phyloP scores from a whole-genome alignment of 2,329 filamentous ascomycete genomes.

The Venturia pyrina region DNA sequence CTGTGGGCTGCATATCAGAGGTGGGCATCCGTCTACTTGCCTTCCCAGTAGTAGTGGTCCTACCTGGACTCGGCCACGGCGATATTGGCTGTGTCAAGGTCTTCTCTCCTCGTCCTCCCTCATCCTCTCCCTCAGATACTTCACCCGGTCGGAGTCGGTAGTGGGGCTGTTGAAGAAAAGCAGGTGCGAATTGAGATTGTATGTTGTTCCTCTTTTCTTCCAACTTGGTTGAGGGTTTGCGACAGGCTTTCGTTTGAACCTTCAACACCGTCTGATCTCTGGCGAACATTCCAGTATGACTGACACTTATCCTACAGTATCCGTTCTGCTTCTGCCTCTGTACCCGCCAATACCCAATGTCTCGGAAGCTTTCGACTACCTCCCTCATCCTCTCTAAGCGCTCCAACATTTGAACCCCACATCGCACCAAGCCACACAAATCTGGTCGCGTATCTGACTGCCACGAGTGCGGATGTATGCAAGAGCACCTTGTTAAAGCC shows the following conservation, averaged over 20 bases:
- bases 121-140: not conserved
- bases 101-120: not conserved
- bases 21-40: not conserved
- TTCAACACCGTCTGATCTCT: not conserved
- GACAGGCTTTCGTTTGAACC: not conserved
- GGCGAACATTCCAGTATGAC: not conserved
- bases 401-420: slow-evolving; percentile 6
- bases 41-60: not conserved
- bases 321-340: not conserved
- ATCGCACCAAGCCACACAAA: not conserved
- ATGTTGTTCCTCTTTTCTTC: not conserved
- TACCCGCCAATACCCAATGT: slow-evolving; percentile 7
- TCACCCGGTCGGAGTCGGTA: slow-evolving; percentile 2
- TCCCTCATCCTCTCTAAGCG: not conserved
- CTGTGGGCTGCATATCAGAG: slow-evolving; percentile 5
- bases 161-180: not conserved
- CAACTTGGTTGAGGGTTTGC: not conserved
- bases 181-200: not conserved
- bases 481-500: not conserved
- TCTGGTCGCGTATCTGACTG: not conserved
- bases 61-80: slow-evolving; percentile 3
- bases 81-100: not conserved
- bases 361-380: slow-evolving; percentile 1
- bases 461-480: slow-evolving; percentile 10
- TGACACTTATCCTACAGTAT: not conserved